phyloP scores from a whole-genome alignment of 2,329 filamentous ascomycete genomes.

The Didymella arachidicola region DNA sequence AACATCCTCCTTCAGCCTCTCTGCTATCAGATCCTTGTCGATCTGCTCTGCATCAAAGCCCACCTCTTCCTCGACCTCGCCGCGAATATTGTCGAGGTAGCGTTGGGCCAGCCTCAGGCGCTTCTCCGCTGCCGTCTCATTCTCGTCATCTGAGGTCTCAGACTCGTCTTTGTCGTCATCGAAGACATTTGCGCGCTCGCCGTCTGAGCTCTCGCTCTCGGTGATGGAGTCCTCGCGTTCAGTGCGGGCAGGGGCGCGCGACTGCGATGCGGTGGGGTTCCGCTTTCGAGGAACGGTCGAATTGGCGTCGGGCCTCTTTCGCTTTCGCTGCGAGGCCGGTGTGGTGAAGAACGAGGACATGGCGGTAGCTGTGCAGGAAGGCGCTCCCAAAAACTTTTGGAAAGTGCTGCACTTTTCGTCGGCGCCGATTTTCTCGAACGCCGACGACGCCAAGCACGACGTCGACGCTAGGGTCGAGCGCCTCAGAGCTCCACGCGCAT shows the following conservation, averaged over 20 bases:
- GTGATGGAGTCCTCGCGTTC: conserved; percentile 82
- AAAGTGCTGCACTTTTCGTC: conserved; percentile 2
- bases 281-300: conserved; percentile 68
- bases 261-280: conserved; percentile 57
- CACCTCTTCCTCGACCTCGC: conserved; percentile 74
- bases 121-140: conserved; percentile 89
- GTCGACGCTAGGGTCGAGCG: conserved; percentile 27
- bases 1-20: conserved; percentile 84
- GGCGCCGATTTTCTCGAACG: conserved; percentile 23
- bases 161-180: conserved; percentile 47
- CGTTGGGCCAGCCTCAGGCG: conserved; percentile 86
- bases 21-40: conserved; percentile 89
- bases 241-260: conserved; percentile 50
- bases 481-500: conserved; percentile 33
- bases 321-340: conserved; percentile 86
- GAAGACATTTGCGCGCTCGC: conserved; percentile 58
- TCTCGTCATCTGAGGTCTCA: conserved; percentile 74
- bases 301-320: conserved; percentile 70
- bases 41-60: conserved; percentile 96
- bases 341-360: conserved; percentile 92
- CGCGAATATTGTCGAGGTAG: conserved; percentile 88
- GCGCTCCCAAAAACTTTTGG: conserved; percentile 10
- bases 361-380: conserved; percentile 20
- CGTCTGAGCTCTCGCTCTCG: conserved; percentile 76
- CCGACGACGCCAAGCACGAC: conserved; percentile 22